Conservation (phyloP, 176 grass and related monocot genomes). For the Juncus effusus region DNA sequence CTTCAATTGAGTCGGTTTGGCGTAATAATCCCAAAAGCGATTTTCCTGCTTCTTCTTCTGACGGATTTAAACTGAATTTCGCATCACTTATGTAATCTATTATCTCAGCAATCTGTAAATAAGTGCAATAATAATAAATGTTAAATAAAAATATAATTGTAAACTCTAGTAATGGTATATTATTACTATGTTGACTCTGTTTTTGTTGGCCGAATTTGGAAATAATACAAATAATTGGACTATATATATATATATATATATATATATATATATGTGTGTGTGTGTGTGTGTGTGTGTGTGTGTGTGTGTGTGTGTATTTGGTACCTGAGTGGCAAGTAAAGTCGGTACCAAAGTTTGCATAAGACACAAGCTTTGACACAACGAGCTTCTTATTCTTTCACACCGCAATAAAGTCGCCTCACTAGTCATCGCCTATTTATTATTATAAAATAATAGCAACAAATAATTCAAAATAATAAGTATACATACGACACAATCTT, state of each 20-base stretch:
- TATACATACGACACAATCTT: no score
- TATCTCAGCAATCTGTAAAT: constrained; percentile 60
- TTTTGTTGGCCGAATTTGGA: constrained; percentile 18
- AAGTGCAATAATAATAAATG: constrained; percentile 19
- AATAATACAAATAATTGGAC: constrained; percentile 9
- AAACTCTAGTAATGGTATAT: constrained; percentile 25
- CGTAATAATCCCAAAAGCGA: constrained; percentile 57
- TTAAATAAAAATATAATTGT: not conserved
- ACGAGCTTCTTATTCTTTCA: constrained; percentile 54
- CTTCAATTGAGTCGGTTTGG: constrained; percentile 50
- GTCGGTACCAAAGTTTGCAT: constrained; percentile 81
- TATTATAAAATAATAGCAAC: constrained; percentile 19
- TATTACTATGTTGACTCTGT: not conserved
- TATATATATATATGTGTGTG: no score
- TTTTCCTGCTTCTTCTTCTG: constrained; percentile 74
- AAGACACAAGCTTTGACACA: constrained; percentile 58
- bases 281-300: no score
- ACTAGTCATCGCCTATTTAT: constrained; percentile 62
- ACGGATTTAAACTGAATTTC: constrained; percentile 61
- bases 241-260: no score
- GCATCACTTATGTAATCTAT: constrained; percentile 58
- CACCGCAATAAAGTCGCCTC: constrained; percentile 60
- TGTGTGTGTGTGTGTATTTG: not conserved
- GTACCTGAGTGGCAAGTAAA: constrained; percentile 59
- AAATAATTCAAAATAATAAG: not conserved